These are phyloP conservation scores for Umbellularia californica DNA, from an alignment of 164 flowering plant genomes.

Conservation along the genomic window DNA sequence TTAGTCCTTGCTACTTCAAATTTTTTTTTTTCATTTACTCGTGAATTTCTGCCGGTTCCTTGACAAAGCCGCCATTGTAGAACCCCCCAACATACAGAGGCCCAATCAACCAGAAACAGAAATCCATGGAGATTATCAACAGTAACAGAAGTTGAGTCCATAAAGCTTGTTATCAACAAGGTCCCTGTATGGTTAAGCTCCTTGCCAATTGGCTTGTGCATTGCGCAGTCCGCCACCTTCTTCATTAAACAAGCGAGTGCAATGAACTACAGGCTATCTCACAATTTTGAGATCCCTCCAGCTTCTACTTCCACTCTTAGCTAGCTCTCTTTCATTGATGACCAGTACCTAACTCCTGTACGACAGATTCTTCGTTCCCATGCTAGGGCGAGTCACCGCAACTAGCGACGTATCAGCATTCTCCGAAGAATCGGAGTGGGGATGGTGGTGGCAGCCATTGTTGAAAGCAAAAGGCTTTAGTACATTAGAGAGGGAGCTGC, in stretches of 20 bases:
- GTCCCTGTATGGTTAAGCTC: constrained; percentile 64
- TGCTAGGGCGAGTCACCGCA: constrained; percentile 32
- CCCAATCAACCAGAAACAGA: constrained; percentile 11
- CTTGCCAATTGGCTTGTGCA: constrained; percentile 47
- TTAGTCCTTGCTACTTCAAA: too few species aligned
- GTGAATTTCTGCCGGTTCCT: constrained; percentile 44
- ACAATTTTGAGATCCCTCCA: constrained; percentile 47
- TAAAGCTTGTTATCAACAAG: constrained; percentile 55
- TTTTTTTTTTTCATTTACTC: too few species aligned
- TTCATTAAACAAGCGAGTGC: constrained; percentile 69
- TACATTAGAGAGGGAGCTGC: not conserved
- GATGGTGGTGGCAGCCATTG: constrained; percentile 45
- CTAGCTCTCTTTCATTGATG: constrained; percentile 38
- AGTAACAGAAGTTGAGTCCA: constrained; percentile 64
- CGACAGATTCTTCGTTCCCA: constrained; percentile 57
- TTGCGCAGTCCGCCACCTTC: constrained; percentile 65
- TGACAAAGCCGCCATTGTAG: constrained; percentile 79
- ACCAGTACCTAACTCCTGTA: constrained; percentile 34
- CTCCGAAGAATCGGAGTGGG: constrained; percentile 55
- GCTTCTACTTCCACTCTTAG: constrained; percentile 43
- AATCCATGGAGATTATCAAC: constrained; percentile 65
- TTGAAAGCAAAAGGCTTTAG: not conserved
- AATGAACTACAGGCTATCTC: constrained; percentile 38
- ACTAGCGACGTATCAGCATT: constrained; percentile 55
- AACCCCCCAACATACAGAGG: constrained; percentile 16